Conservation (phyloP, 495 filamentous ascomycete genomes). For the Cudoniella acicularis region DNA sequence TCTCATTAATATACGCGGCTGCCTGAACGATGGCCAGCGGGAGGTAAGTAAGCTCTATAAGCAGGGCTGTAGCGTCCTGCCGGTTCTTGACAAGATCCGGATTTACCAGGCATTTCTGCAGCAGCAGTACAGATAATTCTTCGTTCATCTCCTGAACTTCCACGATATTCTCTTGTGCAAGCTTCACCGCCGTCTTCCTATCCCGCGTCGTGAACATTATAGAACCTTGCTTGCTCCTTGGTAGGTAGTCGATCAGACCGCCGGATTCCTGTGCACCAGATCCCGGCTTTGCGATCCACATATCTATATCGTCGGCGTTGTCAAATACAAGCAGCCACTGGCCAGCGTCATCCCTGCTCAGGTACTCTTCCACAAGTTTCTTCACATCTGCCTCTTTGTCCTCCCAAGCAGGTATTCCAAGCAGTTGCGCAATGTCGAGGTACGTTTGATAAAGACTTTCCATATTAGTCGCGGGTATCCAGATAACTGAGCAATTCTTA, state of each 20-base stretch:
- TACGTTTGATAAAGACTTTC: slow-evolving; percentile 14
- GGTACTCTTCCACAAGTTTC: slow-evolving; percentile 1
- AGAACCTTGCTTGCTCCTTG: slow-evolving; percentile 1
- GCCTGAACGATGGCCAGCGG: slow-evolving; percentile 48
- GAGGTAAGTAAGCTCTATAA: slow-evolving; percentile 35
- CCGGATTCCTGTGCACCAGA: no score
- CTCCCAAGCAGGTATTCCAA: slow-evolving; percentile 1
- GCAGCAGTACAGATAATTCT: slow-evolving; percentile 17
- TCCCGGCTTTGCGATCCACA: no score
- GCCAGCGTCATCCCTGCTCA: slow-evolving; percentile 4
- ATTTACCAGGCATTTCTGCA: slow-evolving; percentile 5
- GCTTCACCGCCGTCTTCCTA: slow-evolving; percentile 1
- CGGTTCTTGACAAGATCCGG: neutral
- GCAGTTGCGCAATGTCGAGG: slow-evolving; percentile 4
- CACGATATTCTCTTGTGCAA: slow-evolving; percentile 13
- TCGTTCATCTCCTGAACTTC: slow-evolving; percentile 34
- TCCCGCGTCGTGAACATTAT: slow-evolving; percentile 17
- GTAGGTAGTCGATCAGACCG: slow-evolving; percentile 8
- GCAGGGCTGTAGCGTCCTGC: slow-evolving; percentile 22
- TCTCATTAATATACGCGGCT: no score
- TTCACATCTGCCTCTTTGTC: slow-evolving; percentile 5
- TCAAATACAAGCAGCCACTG: slow-evolving; percentile 17
- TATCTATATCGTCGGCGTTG: slow-evolving; percentile 14
- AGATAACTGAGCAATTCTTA: slow-evolving; percentile 12
- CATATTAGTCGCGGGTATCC: slow-evolving; percentile 12